These are phyloP conservation scores for Zygosaccharomyces kombuchaensis DNA, from an alignment of 805 yeast genomes.

Conservation along the genomic window DNA sequence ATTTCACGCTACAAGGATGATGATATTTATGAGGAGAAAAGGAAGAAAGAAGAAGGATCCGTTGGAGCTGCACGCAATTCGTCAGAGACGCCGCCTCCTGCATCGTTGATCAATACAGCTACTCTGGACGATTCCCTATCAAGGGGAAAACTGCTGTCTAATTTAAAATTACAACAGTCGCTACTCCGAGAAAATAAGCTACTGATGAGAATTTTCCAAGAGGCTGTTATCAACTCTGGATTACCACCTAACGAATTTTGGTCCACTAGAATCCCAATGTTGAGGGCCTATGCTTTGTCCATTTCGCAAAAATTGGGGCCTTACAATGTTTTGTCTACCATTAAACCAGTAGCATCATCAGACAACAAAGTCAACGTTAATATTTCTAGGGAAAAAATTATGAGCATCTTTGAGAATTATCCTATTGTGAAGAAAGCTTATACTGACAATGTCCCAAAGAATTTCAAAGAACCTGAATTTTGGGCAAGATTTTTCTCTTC, in stretches of 20 bases:
- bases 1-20: conserved; percentile 60
- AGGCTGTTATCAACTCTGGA: conserved; percentile 75
- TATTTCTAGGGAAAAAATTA: conserved; percentile 84
- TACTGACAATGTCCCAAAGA: conserved; percentile 82
- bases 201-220: conserved; percentile 74
- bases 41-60: conserved; percentile 21
- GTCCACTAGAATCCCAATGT: conserved; percentile 71
- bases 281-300: conserved; percentile 83
- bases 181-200: conserved; percentile 63
- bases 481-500: conserved; percentile 96
- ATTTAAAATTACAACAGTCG: conserved; percentile 74
- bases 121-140: conserved; percentile 47
- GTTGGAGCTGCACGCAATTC: conserved; percentile 12
- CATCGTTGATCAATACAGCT: conserved; percentile 36
- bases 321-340: conserved; percentile 88
- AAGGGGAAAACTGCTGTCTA: conserved; percentile 55
- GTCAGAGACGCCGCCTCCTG: conserved; percentile 24
- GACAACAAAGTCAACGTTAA: conserved; percentile 93
- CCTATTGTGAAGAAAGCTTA: conserved; percentile 89
- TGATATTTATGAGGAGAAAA: conserved; percentile 40
- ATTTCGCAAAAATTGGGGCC: conserved; percentile 86
- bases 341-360: conserved; percentile 86
- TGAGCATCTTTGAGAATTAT: conserved; percentile 84
- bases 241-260: conserved; percentile 82
- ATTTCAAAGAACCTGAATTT: conserved; percentile 79